Base-by-base conservation (phyloP, 2,329 filamentous ascomycete species). In the Fusarium lyarnte region DNA sequence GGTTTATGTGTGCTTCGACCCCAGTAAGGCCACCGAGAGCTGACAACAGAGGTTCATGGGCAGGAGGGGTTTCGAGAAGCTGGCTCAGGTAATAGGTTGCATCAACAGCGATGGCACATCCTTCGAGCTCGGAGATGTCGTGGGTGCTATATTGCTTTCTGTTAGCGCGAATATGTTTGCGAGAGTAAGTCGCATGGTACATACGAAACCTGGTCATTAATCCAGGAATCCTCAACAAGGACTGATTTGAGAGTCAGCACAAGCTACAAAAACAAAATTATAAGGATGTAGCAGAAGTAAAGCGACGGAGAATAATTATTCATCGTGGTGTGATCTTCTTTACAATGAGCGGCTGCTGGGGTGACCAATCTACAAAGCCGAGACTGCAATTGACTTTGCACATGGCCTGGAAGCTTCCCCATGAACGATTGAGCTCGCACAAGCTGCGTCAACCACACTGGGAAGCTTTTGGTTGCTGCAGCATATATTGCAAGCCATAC, bases 1-100 rank as follows among this genome's bases (percentile, higher is more conserved):
- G 87, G 79, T 93, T 90, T 71, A 99, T 92, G 77, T 92, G 92
- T 73, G 85, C 86, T 81, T 89, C 89, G 78, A 98, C 87, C 58
- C 93, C 93, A 67, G 95, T 96, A 69, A 95, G 88, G 64, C 96
- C 96, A 54, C 95, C 96, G 52, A 98, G 89, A 27, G 96, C 96
- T 61, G 94, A 91, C 38, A 98, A 88, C 38, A 99, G 90, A 45
- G 95, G 95, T 82, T 99, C 96, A 79, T 93, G 92, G 49, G 89
- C 91, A 33, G 90, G 88, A 46, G 88, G 82, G 63, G 87, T 89
- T 78, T 92, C 90, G 77, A 97, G 90, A 74, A 97, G 89, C 66
- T 91, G 90, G 80, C 92, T 88, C 72, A 99, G 89, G 81, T 96
- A 98, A 82, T 97, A 93, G 58, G 93, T 92, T 62, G 95, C 96